Evolutionary conservation across 768 basidiomycete species (phyloP).

Genomic region (Russula earlei): DNA sequence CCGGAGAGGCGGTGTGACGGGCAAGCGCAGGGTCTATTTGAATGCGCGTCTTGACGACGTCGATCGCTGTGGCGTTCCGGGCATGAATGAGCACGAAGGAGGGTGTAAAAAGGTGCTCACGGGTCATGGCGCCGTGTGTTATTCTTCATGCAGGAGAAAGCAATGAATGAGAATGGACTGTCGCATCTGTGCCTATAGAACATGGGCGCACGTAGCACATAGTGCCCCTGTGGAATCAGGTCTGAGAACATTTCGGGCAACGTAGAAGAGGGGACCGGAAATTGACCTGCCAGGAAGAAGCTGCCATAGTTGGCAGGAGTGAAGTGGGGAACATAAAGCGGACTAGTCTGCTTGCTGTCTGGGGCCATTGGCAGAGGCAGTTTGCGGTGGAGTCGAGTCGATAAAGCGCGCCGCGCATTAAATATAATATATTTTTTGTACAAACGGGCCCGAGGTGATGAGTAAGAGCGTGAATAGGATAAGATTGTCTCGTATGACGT

Average conservation of each 20-base stretch:
- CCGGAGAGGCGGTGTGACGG: slow-evolving; percentile 55
- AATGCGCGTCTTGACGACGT: slow-evolving; percentile 82
- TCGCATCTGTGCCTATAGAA: not conserved
- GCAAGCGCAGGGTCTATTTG: slow-evolving; percentile 74
- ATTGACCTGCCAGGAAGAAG: slow-evolving; percentile 55
- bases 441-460: too few relatives aligned
- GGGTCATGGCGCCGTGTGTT: slow-evolving; percentile 81
- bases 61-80: slow-evolving; percentile 43
- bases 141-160: slow-evolving; percentile 36
- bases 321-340: slow-evolving; percentile 19
- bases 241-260: not conserved
- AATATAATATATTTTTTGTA: too few relatives aligned
- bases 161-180: not conserved
- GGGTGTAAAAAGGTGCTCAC: slow-evolving; percentile 34
- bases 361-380: not conserved
- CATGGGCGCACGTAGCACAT: slow-evolving; percentile 40
- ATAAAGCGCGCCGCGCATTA: too few relatives aligned
- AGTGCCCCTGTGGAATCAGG: slow-evolving; percentile 33
- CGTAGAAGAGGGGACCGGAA: not conserved
- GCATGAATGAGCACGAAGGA: not conserved
- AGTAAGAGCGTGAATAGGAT: not conserved
- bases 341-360: not conserved
- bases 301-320: slow-evolving; percentile 43
- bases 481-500: not conserved
- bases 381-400: slow-evolving; percentile 38